phyloP scores from a whole-genome alignment of 345 rosid species.

The Pelargonium nanum region DNA sequence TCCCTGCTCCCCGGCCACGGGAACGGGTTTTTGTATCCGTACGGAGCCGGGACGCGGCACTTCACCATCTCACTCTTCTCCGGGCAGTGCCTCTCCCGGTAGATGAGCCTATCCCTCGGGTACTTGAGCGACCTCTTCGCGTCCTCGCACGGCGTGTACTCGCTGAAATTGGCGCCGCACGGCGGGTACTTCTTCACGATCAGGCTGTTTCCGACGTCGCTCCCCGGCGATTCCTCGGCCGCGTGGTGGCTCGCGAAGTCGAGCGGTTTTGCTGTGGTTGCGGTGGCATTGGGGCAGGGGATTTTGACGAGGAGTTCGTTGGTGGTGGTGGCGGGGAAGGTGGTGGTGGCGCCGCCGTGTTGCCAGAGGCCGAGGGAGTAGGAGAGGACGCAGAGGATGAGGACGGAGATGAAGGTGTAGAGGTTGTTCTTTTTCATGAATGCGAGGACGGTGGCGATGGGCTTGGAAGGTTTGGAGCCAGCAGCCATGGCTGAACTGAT shows the following conservation, averaged over 20 bases:
- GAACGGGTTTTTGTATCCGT: constrained; percentile 24
- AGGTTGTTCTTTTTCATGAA: background rate
- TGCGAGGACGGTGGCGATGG: background rate
- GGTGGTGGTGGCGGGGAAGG: constrained; percentile 1
- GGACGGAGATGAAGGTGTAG: background rate
- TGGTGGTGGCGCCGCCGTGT: background rate
- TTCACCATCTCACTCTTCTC: constrained; percentile 7
- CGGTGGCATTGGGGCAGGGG: background rate
- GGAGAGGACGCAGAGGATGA: constrained; percentile 7
- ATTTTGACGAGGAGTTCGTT: background rate
- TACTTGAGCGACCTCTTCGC: constrained; percentile 19
- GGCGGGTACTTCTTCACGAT: constrained; percentile 16
- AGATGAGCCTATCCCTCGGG: constrained; percentile 17
- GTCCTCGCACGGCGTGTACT: constrained; percentile 49
- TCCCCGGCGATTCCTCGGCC: background rate
- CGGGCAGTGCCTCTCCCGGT: constrained; percentile 32
- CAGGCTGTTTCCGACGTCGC: background rate
- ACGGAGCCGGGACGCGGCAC: constrained; percentile 19
- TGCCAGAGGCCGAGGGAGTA: background rate
- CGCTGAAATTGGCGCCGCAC: constrained; percentile 24
- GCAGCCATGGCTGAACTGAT: background rate
- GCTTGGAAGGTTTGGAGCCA: background rate
- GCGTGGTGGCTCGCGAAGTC: constrained; percentile 12
- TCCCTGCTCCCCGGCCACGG: constrained; percentile 38
- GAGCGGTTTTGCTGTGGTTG: constrained; percentile 1